Evolutionary conservation across 2,329 filamentous ascomycete genomes (phyloP).

Genomic region (Colletotrichum sp.): DNA sequence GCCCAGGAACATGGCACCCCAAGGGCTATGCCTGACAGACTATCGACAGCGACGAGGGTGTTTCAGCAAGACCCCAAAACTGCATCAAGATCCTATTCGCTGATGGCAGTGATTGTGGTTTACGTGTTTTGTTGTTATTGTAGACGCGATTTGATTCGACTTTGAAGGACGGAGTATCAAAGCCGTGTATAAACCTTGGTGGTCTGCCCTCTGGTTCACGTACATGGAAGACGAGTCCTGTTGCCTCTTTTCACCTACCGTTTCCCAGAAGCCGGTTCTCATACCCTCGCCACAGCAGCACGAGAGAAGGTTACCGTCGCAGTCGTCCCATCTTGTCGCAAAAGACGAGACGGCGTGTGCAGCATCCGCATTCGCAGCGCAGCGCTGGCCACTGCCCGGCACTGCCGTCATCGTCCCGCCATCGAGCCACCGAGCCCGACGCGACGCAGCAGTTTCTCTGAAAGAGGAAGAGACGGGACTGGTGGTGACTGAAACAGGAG

Average conservation of each 20-base stretch:
- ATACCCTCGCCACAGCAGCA: not conserved
- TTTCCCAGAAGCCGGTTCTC: not conserved
- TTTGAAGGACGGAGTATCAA: not conserved
- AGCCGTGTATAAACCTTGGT: not conserved
- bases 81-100: not conserved
- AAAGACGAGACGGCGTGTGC: conserved; percentile 17
- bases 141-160: not conserved
- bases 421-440: not conserved
- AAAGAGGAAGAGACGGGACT: not conserved
- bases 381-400: conserved; percentile 7
- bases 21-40: not conserved
- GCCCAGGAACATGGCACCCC: not conserved
- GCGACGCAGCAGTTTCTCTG: not conserved
- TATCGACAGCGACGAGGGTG: not conserved
- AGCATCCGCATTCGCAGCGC: not conserved
- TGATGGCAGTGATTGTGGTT: not conserved
- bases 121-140: conserved; percentile 2
- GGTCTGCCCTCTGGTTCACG: not conserved
- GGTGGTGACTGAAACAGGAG: conserved; percentile 8
- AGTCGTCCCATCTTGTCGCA: conserved; percentile 4
- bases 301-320: not conserved
- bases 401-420: not conserved
- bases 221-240: not conserved
- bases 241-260: not conserved
- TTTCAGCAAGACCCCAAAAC: not conserved